Percentiles rank a stretch among this genome's conserved stretches.
Evolutionary conservation across 1,139 yeast genomes (phyloP).

Genomic region (Candida anutae): DNA sequence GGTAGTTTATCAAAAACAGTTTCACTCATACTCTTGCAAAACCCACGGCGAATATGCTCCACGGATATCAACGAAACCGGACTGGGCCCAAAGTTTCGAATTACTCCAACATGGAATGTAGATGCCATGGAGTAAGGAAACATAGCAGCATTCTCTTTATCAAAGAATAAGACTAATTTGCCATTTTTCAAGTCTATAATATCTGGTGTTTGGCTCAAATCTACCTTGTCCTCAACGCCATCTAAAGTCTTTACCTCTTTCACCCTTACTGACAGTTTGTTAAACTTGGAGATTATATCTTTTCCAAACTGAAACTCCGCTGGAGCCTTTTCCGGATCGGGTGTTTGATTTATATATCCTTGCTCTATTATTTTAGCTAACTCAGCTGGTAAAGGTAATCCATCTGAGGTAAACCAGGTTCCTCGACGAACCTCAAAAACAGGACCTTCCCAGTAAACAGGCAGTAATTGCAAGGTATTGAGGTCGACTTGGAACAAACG

Average conservation of each 20-base stretch:
- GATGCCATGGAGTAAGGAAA: constrained; percentile 30
- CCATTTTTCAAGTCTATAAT: constrained; percentile 23
- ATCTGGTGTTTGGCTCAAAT: constrained; percentile 20
- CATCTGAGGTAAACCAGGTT: constrained; percentile 65
- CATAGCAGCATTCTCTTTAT: constrained; percentile 26
- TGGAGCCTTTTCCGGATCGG: too few relatives aligned
- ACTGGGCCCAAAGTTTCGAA: constrained; percentile 29
- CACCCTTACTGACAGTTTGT: constrained; percentile 6
- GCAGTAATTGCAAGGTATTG: constrained; percentile 42
- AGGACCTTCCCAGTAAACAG: constrained; percentile 90
- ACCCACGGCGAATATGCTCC: constrained; percentile 32
- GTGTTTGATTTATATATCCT: constrained; percentile 34
- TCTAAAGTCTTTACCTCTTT: too few relatives aligned
- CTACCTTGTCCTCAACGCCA: constrained; percentile 2
- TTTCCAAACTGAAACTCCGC: constrained; percentile 15
- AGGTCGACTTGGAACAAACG: constrained; percentile 68
- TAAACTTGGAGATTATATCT: constrained; percentile 17
- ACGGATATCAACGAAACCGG: constrained; percentile 28
- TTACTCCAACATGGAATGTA: constrained; percentile 29
- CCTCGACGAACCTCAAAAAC: constrained; percentile 78
- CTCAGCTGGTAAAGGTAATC: constrained; percentile 48
- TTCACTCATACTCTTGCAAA: constrained; percentile 19
- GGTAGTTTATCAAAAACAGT: constrained; percentile 24
- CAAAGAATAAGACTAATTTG: constrained; percentile 24
- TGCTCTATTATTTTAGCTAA: constrained; percentile 55